Evolutionary conservation across 257 asterid species (phyloP).

Genomic region (Rhazya stricta): DNA sequence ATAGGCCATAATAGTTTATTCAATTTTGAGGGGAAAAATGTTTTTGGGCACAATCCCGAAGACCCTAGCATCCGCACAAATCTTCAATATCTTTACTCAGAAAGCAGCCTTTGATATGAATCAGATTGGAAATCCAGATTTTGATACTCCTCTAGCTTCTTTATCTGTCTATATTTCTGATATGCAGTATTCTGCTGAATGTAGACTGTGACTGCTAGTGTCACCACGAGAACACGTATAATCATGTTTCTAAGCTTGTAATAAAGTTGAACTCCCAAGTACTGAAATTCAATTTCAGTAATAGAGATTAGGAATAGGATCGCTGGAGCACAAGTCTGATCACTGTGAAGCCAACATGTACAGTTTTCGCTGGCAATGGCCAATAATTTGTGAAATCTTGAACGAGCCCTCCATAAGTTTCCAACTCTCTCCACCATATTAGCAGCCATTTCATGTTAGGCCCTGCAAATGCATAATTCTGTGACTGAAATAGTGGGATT

Average conservation of each 20-base stretch:
- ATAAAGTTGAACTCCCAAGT: conserved; percentile 11
- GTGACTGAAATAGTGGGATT: neutral
- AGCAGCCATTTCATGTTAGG: conserved; percentile 1
- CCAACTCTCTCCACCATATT: conserved; percentile 13
- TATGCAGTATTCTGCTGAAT: conserved; percentile 17
- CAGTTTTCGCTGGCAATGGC: conserved; percentile 15
- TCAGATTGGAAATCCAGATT: conserved; percentile 8
- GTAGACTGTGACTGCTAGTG: conserved; percentile 4
- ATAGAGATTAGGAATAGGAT: conserved; percentile 15
- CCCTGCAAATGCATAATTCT: neutral
- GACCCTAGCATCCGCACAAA: neutral
- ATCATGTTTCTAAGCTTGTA: conserved; percentile 8
- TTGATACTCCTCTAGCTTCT: neutral
- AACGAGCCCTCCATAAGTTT: conserved; percentile 14
- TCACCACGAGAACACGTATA: conserved; percentile 3
- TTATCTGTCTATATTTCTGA: neutral
- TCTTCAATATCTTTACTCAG: conserved; percentile 4
- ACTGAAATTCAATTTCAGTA: conserved; percentile 6
- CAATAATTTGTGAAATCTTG: conserved; percentile 27
- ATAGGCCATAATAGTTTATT: no score
- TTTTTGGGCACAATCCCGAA: no score
- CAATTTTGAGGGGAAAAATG: no score
- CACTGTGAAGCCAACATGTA: conserved; percentile 15
- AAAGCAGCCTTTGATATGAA: conserved; percentile 15
- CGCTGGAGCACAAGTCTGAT: conserved; percentile 18